A percentile compares a stretch with the other conserved stretches of the same genome.
Conservation (phyloP, 805 yeast species). For the Wickerhamomyces silvicola region DNA sequence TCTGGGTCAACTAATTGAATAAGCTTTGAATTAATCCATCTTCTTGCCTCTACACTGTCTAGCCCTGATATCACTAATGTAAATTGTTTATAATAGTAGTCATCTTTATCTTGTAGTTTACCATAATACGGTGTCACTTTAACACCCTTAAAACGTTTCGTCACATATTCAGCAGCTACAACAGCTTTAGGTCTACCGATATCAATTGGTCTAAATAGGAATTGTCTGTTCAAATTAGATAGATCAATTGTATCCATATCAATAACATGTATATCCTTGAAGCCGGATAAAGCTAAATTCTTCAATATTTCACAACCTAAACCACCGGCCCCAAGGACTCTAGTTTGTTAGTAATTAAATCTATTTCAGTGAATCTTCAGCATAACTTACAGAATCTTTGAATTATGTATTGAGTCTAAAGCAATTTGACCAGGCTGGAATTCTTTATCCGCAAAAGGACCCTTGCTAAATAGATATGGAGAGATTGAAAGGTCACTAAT, state of each 20-base stretch:
- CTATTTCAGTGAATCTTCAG: not conserved
- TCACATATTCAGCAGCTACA: conserved; percentile 65
- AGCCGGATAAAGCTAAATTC: conserved; percentile 65
- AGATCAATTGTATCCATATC: conserved; percentile 92
- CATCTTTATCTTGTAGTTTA: conserved; percentile 57
- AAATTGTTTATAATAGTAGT: conserved; percentile 60
- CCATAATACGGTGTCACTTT: conserved; percentile 54
- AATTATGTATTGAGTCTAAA: conserved; percentile 14
- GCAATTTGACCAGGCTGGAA: conserved; percentile 27
- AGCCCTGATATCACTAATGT: conserved; percentile 77
- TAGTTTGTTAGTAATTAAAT: conserved; percentile 5
- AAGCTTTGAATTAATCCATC: conserved; percentile 78
- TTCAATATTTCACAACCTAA: conserved; percentile 88
- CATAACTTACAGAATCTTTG: conserved; percentile 28
- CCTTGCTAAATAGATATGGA: conserved; percentile 21
- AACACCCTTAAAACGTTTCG: conserved; percentile 37
- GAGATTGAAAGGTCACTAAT: conserved; percentile 13
- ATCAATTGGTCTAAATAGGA: conserved; percentile 72
- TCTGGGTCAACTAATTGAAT: conserved; percentile 55
- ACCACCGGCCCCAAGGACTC: conserved; percentile 89
- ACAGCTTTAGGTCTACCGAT: conserved; percentile 78
- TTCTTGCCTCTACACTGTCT: conserved; percentile 82
- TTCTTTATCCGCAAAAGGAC: conserved; percentile 30
- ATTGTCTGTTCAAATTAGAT: conserved; percentile 87
- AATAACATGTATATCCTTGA: conserved; percentile 74